Conservation (phyloP, 805 yeast species). For the Metschnikowia bowlesiae region DNA sequence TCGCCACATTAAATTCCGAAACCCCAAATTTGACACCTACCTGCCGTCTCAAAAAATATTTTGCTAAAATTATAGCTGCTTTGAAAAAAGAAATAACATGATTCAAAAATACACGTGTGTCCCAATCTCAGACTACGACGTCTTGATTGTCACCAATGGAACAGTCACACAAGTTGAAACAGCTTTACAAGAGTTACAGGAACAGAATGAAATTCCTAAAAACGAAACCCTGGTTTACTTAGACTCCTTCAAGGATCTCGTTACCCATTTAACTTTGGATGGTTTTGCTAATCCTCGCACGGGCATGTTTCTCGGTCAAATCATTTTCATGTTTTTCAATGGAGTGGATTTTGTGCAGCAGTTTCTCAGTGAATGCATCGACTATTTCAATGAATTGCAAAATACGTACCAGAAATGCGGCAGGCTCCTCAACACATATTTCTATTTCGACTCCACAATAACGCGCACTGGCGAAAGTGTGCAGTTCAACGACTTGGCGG, state of each 20-base stretch:
- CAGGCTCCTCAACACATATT: conserved; percentile 25
- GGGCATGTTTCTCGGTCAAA: conserved; percentile 23
- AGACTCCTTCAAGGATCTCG: conserved; percentile 20
- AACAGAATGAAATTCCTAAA: conserved; percentile 20
- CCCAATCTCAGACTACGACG: conserved; percentile 30
- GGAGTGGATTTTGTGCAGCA: conserved; percentile 31
- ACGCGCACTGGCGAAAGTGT: conserved; percentile 4
- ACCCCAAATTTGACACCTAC: neutral
- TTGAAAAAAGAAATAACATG: conserved; percentile 15
- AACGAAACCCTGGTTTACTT: conserved; percentile 24
- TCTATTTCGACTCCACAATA: conserved; percentile 31
- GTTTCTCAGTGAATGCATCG: conserved; percentile 28
- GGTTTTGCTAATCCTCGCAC: neutral
- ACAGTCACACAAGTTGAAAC: conserved; percentile 26
- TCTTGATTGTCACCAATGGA: conserved; percentile 34
- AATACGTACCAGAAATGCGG: conserved; percentile 8
- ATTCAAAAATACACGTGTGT: conserved; percentile 34
- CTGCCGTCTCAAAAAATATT: neutral
- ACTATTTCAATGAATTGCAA: conserved; percentile 15
- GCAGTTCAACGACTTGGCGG: neutral
- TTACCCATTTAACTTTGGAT: conserved; percentile 14
- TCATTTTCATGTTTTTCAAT: conserved; percentile 36
- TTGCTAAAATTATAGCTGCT: neutral
- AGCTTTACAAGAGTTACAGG: conserved; percentile 21
- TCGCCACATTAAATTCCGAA: neutral